Evolutionary conservation across 2,329 filamentous ascomycete genomes (phyloP).

Genomic region (Penicillium sp.): DNA sequence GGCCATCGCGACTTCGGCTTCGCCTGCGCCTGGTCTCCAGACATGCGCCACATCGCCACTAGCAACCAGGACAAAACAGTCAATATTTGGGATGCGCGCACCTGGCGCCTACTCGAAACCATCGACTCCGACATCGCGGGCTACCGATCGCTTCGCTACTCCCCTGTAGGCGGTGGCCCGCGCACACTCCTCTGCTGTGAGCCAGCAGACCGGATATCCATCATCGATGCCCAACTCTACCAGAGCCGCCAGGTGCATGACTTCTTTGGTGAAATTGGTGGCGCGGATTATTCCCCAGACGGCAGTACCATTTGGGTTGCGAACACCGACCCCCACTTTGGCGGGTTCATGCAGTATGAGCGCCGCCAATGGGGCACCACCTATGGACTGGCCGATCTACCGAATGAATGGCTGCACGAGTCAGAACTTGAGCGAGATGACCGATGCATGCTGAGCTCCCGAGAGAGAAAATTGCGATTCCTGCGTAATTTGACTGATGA

Average conservation of each 20-base stretch:
- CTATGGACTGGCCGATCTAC: conserved; percentile 34
- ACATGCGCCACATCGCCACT: conserved; percentile 49
- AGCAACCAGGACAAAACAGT: conserved; percentile 49
- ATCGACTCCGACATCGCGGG: conserved; percentile 48
- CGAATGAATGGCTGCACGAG: conserved; percentile 41
- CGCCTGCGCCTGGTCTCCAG: conserved; percentile 48
- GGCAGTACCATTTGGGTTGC: conserved; percentile 45
- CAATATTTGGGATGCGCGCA: conserved; percentile 49
- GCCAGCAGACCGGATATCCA: conserved; percentile 45
- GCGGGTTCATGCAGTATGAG: conserved; percentile 48
- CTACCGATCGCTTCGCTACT: conserved; percentile 46
- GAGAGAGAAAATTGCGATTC: conserved; percentile 37
- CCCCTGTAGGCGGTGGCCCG: conserved; percentile 45
- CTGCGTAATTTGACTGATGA: conserved; percentile 34
- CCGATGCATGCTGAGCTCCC: conserved; percentile 34
- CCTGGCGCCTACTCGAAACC: conserved; percentile 40
- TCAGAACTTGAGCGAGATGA: conserved; percentile 35
- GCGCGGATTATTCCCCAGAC: conserved; percentile 44
- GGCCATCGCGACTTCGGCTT: conserved; percentile 48
- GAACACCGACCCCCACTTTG: conserved; percentile 45
- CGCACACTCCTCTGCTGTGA: conserved; percentile 46
- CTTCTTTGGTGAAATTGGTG: conserved; percentile 49
- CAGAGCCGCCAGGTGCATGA: conserved; percentile 45
- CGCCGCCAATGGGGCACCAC: conserved; percentile 39
- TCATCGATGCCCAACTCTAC: conserved; percentile 47